Evolutionary conservation across 2,329 filamentous ascomycete species (phyloP), one percentile per base, ranked within the genome.

Genomic region (Trichoderma sp.): DNA sequence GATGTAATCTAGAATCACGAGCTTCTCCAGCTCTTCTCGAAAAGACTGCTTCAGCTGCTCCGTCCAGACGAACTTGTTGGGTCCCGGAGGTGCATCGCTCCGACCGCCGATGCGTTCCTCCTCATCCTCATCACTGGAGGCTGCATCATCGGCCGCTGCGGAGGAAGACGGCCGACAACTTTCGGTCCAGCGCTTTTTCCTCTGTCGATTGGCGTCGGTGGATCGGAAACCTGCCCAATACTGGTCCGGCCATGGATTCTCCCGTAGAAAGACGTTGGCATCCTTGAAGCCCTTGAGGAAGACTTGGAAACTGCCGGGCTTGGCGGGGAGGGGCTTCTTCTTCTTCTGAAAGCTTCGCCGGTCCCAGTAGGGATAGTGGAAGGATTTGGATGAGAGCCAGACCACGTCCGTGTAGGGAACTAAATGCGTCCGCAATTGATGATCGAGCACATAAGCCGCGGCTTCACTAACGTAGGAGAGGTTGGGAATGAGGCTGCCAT

Each of bases 331-430:
- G 1, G 90, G 83, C 77, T 92, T 97, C 78, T 90, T 91, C 75
- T 93, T 95, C 73, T 92, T 87, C 74, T 95, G 93, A 74, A 90
- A 95, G 71, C 89, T 92, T 72, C 93, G 86, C 21, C 94, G 88
- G 73, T 97, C 93, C 93, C 93, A 99, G 76, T 95, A 98, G 66
- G 97, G 95, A 74, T 99, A 99, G 77, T 96, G 93, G 76, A 99
- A 99, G 1, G 93, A 96, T 76, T 96, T 98, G 19, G 95, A 98
- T 6, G 94, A 96, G 28, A 99, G 82, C 73, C 90, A 91, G 41
- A 98, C 93, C 47, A 99, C 92, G 72, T 97, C 95, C 48, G 95
- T 99, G 72, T 97, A 98, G 0, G 95, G 95, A 5, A 99, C 96
- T 71, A 99, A 84, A 74, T 96, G 88, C 21, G 95, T 98, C 71